These are phyloP conservation scores for Allium fistulosum DNA, from an alignment of 106 monocot genomes.

Conservation along the genomic window DNA sequence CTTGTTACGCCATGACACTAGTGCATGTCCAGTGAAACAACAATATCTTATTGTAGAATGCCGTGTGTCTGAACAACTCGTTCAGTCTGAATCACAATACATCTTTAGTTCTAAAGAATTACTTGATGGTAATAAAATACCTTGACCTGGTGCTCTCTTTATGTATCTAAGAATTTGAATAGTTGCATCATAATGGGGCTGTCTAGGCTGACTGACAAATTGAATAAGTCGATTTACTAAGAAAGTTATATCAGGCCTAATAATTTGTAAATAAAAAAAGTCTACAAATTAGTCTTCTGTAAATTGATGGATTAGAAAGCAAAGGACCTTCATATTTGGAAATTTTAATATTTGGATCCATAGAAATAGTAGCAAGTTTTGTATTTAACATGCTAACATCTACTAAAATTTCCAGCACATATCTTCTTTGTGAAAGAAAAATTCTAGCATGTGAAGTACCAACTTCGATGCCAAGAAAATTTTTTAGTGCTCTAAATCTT, in stretches of 20 bases:
- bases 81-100: conserved; percentile 3
- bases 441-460: not conserved
- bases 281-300: not conserved
- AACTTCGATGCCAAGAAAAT: conserved; percentile 3
- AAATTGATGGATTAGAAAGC: too few relatives aligned
- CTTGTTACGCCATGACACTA: not conserved
- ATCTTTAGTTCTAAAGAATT: not conserved
- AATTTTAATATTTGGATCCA: not conserved
- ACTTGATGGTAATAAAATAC: not conserved
- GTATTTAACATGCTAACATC: not conserved
- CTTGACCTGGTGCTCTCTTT: not conserved
- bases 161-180: not conserved
- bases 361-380: not conserved
- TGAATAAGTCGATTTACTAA: not conserved
- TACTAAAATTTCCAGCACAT: conserved; percentile 4
- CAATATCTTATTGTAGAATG: not conserved
- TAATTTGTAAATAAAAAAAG: not conserved
- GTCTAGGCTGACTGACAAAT: not conserved
- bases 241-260: not conserved
- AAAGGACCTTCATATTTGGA: not conserved
- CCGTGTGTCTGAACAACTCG: too few relatives aligned
- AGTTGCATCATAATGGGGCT: not conserved
- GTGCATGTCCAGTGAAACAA: not conserved
- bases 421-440: not conserved
- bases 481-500: not conserved